Percentiles rank a stretch among this genome's conserved stretches.
Conservation (phyloP, 169 alveolate species). For the Cryptosporidium canis region DNA sequence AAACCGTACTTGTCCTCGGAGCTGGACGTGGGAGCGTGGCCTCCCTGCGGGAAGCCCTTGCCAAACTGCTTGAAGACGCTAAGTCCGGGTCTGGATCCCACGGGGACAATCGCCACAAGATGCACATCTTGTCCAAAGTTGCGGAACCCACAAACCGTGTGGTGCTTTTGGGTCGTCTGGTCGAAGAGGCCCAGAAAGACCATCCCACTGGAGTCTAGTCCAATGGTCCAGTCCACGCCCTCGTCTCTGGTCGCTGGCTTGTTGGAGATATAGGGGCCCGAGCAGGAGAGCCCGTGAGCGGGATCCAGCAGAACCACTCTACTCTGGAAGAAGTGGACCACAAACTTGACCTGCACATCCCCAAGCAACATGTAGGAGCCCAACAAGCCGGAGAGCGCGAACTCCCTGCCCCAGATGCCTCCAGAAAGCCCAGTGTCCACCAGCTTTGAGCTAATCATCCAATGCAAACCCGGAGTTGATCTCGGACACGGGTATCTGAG, state of each 20-base stretch:
- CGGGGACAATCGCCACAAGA: constrained; percentile 8
- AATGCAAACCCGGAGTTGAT: constrained; percentile 30
- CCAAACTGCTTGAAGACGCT: constrained; percentile 46
- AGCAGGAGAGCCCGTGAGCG: background rate
- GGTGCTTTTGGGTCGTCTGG: background rate
- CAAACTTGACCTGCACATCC: background rate
- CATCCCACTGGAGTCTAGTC: constrained; percentile 44
- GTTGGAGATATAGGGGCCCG: constrained; percentile 53
- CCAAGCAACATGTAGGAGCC: background rate
- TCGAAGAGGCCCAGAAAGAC: constrained; percentile 46
- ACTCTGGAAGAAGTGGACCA: constrained; percentile 27
- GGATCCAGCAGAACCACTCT: constrained; percentile 30
- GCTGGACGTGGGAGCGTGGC: constrained; percentile 18
- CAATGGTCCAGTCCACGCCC: constrained; percentile 25
- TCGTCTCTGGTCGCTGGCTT: background rate
- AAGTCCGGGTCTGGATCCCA: background rate
- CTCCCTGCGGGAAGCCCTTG: constrained; percentile 38
- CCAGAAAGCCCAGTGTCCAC: constrained; percentile 8
- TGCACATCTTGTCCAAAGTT: background rate
- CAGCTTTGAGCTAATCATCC: constrained; percentile 17
- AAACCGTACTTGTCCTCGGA: background rate
- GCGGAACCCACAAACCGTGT: constrained; percentile 43
- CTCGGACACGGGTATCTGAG: constrained; percentile 34
- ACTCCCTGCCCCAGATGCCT: background rate
- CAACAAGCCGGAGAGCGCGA: background rate